Conservation (phyloP, 441 rosid genomes). For the Raphanus hybrid region DNA sequence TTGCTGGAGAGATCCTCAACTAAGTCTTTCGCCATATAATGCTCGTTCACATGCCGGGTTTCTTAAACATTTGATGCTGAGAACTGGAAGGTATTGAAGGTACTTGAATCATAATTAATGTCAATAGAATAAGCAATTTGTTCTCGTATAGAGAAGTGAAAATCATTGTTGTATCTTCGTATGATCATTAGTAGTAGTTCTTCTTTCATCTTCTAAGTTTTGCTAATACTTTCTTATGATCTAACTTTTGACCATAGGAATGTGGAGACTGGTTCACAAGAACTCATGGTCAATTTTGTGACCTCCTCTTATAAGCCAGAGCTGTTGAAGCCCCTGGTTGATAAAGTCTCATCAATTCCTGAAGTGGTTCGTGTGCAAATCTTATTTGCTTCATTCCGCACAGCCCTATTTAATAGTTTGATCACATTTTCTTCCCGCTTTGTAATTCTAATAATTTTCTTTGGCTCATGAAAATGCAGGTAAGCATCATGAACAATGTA, state of each 20-base stretch:
- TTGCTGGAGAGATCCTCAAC: conserved; percentile 77
- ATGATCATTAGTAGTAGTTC: not conserved
- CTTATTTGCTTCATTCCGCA: not conserved
- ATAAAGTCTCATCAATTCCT: conserved; percentile 71
- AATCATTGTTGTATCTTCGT: not conserved
- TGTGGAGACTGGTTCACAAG: conserved; percentile 62
- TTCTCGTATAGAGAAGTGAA: conserved; percentile 15
- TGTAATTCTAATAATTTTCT: not conserved
- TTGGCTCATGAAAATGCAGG: conserved; percentile 50
- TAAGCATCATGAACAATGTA: conserved; percentile 84
- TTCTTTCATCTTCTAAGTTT: conserved; percentile 1
- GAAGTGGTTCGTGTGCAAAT: conserved; percentile 74
- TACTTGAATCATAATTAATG: conserved; percentile 32
- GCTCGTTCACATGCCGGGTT: conserved; percentile 83
- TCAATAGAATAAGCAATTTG: not conserved
- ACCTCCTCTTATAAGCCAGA: conserved; percentile 86
- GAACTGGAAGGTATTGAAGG: conserved; percentile 86
- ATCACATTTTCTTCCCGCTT: not conserved
- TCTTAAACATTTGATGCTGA: conserved; percentile 91
- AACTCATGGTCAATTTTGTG: conserved; percentile 96
- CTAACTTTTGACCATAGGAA: conserved; percentile 53
- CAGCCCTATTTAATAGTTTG: not conserved
- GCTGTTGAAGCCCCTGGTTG: conserved; percentile 80
- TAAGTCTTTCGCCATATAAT: conserved; percentile 81
- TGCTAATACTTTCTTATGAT: conserved; percentile 3